Conservation (phyloP, 208 protist species). For the Acanthamoeba pearcei region DNA sequence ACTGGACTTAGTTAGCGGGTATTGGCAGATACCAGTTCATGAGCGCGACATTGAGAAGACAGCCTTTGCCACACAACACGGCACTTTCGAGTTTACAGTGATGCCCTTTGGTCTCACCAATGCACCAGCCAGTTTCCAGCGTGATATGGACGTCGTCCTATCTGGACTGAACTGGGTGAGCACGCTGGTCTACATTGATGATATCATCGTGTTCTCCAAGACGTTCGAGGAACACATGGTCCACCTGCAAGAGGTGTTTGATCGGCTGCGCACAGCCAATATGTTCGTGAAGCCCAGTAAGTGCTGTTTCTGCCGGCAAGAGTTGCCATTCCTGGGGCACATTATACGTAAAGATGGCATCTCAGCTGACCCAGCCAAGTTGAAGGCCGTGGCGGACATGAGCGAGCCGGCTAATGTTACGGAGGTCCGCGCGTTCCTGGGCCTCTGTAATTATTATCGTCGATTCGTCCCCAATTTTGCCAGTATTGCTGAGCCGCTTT, state of each 20-base stretch:
- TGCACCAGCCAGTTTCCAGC: too few species aligned
- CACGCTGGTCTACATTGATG: too few species aligned
- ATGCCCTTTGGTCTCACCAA: background rate
- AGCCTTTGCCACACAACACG: slow-evolving; percentile 29
- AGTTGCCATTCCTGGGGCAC: background rate
- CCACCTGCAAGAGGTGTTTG: too few species aligned
- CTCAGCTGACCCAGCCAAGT: background rate
- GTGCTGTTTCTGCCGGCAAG: slow-evolving; percentile 7
- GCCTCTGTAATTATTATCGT: background rate
- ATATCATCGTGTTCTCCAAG: too few species aligned
- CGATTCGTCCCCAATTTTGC: background rate
- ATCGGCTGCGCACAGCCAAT: too few species aligned
- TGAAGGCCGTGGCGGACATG: background rate
- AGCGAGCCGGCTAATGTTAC: background rate
- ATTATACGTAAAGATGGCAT: background rate
- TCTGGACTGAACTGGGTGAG: too few species aligned
- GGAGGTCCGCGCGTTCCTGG: background rate
- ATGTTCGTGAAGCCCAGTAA: background rate
- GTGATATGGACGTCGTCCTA: too few species aligned
- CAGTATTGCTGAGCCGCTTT: background rate
- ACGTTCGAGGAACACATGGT: too few species aligned
- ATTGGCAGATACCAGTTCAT: slow-evolving; percentile 31
- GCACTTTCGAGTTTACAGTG: slow-evolving; percentile 11
- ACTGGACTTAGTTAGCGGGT: too few species aligned
- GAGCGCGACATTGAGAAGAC: slow-evolving; percentile 71